Percentiles rank a stretch among this genome's conserved stretches.
Conservation (phyloP, 2,329 filamentous ascomycete genomes). For the Lachnellula suecica region DNA sequence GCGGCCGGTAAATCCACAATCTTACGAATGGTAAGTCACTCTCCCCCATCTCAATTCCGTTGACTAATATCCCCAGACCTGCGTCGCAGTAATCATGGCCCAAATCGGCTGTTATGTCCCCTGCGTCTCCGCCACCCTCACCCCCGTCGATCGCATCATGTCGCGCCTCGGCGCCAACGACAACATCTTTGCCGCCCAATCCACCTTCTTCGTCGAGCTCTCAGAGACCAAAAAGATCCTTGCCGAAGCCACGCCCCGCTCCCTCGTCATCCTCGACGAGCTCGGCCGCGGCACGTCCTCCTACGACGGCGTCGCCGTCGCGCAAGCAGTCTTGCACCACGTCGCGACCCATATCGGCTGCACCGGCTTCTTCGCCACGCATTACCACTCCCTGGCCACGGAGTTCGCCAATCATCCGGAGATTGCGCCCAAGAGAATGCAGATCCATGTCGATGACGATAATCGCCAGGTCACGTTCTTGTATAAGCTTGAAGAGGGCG, state of each 20-base stretch:
- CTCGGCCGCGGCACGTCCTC: constrained; percentile 91
- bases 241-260: constrained; percentile 87
- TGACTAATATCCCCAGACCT: constrained; percentile 59
- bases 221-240: constrained; percentile 98
- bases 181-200: constrained; percentile 98
- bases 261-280: constrained; percentile 94
- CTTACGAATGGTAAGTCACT: constrained; percentile 75
- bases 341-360: constrained; percentile 91
- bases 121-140: constrained; percentile 76
- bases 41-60: background rate
- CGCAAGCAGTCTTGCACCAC: constrained; percentile 95
- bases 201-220: constrained; percentile 96
- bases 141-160: constrained; percentile 96
- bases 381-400: constrained; percentile 90
- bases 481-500: constrained; percentile 89
- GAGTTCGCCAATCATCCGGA: constrained; percentile 92
- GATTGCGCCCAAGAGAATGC: constrained; percentile 84
- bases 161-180: constrained; percentile 95
- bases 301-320: constrained; percentile 95
- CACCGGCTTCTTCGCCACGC: constrained; percentile 94
- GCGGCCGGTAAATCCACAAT: constrained; percentile 97
- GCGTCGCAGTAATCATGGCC: constrained; percentile 94
- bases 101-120: constrained; percentile 94
- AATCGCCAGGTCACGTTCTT: constrained; percentile 90
- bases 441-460: constrained; percentile 86